Base-by-base conservation (phyloP, 768 basidiomycete genomes). In the Mycena vulgaris region DNA sequence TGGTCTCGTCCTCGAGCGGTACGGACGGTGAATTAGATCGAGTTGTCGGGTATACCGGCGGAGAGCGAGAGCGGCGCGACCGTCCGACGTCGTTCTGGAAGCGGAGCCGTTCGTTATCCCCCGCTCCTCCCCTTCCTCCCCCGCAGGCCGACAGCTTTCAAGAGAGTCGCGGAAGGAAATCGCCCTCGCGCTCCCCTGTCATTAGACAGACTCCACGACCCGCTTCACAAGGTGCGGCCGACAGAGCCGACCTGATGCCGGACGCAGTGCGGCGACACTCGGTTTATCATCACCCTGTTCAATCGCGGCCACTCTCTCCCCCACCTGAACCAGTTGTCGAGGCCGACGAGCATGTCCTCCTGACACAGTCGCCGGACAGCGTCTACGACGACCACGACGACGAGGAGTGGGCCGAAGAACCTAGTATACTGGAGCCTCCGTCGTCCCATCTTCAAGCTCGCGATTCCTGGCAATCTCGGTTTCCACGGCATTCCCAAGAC, bases 161-260 rank as follows among this genome's bases (percentile, higher is more conserved):
- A n/a, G 52, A 66, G 19, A 63, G 21, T 23, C 55, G 31, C 40
- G 47, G 33, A 10, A 62, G 42, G 45, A 78, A 72, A 56, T 47
- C 72, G 2, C 67, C 75, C 7, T 80, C 79, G 13, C 77, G 78
- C 31, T 78, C 80, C 17, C 81, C 81, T 17, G 73, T 82, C n/a
- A 73, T 81, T 30, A 74, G 76, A 19, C 75, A 74, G 47, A 61
- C 69, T 31, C 35, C 48, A 6, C 66, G 30, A 21, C 62, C 48
- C 14, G 31, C 33, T 25, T 61, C 60, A 8, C 63, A 57, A 19
- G 27, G 33, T 25, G 59, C n/a, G n/a, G 59, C 56, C 13, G 72
- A 63, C 21, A 51, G 40, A 40, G 33, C 27, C 28, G 56, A 60
- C 33, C 27, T 48, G n/a, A 65, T 78, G 21, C 79, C 81, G 27